Conservation (phyloP, 345 rosid genomes). For the Kernera saxatilis region DNA sequence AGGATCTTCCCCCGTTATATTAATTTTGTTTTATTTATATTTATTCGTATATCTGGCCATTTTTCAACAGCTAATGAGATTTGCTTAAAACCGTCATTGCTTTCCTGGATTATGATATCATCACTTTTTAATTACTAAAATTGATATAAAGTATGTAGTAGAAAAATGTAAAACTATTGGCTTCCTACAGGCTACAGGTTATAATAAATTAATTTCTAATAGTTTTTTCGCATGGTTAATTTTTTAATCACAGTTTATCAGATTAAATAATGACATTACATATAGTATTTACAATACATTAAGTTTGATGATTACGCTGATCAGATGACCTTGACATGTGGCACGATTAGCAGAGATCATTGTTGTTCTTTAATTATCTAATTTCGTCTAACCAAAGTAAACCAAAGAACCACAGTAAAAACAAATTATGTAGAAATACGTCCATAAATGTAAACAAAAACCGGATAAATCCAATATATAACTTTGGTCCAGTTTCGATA, state of each 20-base stretch:
- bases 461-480: background rate
- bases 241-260: background rate
- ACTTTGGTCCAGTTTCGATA: background rate
- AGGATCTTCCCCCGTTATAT: background rate
- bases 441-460: background rate
- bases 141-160: background rate
- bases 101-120: background rate
- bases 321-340: slow-evolving; percentile 10
- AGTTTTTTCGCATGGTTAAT: background rate
- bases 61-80: slow-evolving; percentile 5
- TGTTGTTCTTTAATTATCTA: too few species aligned
- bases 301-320: background rate
- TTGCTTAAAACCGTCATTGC: background rate
- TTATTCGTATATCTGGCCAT: background rate
- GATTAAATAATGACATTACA: background rate
- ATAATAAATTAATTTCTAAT: background rate
- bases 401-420: too few species aligned
- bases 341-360: background rate
- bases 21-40: background rate
- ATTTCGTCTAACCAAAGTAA: background rate
- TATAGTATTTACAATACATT: background rate
- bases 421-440: background rate
- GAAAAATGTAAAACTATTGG: background rate
- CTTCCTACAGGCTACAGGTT: background rate
- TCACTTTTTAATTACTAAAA: background rate